phyloP scores from a whole-genome alignment of 1,284 basidiomycete species.

The Vanrija sp. region DNA sequence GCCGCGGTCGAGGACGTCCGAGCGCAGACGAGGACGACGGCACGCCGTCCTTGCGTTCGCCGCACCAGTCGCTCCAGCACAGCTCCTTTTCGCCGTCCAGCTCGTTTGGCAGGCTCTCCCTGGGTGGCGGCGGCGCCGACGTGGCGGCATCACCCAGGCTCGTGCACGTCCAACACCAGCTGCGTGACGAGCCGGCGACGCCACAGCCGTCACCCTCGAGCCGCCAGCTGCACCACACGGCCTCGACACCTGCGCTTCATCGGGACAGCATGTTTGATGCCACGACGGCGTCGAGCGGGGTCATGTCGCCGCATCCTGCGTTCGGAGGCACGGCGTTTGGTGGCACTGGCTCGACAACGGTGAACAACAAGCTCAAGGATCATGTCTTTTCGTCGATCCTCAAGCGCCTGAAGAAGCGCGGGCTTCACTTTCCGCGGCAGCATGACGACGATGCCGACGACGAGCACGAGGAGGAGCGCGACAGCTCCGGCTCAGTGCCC shows the following conservation, averaged over 20 bases:
- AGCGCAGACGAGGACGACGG: slow-evolving; percentile 19
- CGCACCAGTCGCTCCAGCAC: slow-evolving; percentile 8
- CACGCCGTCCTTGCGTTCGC: slow-evolving; percentile 7
- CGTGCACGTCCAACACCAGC: neutral
- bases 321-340: slow-evolving; percentile 74
- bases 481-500: neutral
- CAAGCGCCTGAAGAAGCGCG: slow-evolving; percentile 53
- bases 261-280: slow-evolving; percentile 1
- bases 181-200: slow-evolving; percentile 33
- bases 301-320: slow-evolving; percentile 42
- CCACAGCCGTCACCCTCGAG: slow-evolving; percentile 40
- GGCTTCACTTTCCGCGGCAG: slow-evolving; percentile 16
- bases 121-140: slow-evolving; percentile 1
- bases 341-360: slow-evolving; percentile 82
- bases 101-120: slow-evolving; percentile 31
- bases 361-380: slow-evolving; percentile 87
- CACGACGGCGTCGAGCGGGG: neutral
- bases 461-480: slow-evolving; percentile 31
- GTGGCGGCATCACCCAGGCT: slow-evolving; percentile 19
- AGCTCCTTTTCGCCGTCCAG: slow-evolving; percentile 31
- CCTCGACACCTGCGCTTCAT: slow-evolving; percentile 25
- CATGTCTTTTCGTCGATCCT: slow-evolving; percentile 86
- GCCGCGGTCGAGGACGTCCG: slow-evolving; percentile 29
- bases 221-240: slow-evolving; percentile 25
- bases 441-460: slow-evolving; percentile 41